Evolutionary conservation across 1,284 basidiomycete genomes (phyloP).

Genomic region (Golubevia sp.): DNA sequence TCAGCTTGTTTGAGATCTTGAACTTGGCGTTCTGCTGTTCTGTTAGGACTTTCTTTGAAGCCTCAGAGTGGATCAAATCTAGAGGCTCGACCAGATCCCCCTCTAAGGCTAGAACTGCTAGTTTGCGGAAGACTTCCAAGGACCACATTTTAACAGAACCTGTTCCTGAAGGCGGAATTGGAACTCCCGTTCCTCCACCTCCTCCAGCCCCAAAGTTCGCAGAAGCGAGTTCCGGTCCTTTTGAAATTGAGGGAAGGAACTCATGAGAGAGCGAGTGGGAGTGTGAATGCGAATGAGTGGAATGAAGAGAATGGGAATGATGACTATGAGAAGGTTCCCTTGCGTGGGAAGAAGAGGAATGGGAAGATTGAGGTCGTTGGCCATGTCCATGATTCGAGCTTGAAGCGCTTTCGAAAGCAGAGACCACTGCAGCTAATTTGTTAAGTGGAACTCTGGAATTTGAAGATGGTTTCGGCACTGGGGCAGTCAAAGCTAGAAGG

Average conservation of each 20-base stretch:
- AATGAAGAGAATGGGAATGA: constrained; percentile 11
- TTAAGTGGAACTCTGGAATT: constrained; percentile 19
- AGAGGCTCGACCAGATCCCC: constrained; percentile 12
- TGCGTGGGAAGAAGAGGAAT: constrained; percentile 10
- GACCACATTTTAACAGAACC: constrained; percentile 43
- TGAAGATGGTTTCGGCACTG: constrained; percentile 24
- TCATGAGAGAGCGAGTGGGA: too few species aligned
- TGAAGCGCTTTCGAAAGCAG: not conserved
- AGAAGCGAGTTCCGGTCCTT: constrained; percentile 20
- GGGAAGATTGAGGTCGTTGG: constrained; percentile 5
- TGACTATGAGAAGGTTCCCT: constrained; percentile 1
- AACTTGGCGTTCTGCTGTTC: constrained; percentile 2
- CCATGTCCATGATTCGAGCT: not conserved
- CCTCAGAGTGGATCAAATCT: constrained; percentile 13
- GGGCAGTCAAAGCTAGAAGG: constrained; percentile 32
- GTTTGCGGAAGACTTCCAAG: constrained; percentile 28
- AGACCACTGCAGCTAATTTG: constrained; percentile 3
- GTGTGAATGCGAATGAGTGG: constrained; percentile 5
- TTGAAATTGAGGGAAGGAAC: too few species aligned
- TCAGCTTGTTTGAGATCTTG: constrained; percentile 21
- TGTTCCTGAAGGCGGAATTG: not conserved
- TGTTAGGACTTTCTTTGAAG: constrained; percentile 1
- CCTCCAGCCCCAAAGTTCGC: not conserved
- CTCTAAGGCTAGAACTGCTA: constrained; percentile 33
- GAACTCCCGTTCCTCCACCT: constrained; percentile 1